These are phyloP conservation scores for Puccinia triticina DNA, from an alignment of 1,284 basidiomycete species.

Conservation along the genomic window DNA sequence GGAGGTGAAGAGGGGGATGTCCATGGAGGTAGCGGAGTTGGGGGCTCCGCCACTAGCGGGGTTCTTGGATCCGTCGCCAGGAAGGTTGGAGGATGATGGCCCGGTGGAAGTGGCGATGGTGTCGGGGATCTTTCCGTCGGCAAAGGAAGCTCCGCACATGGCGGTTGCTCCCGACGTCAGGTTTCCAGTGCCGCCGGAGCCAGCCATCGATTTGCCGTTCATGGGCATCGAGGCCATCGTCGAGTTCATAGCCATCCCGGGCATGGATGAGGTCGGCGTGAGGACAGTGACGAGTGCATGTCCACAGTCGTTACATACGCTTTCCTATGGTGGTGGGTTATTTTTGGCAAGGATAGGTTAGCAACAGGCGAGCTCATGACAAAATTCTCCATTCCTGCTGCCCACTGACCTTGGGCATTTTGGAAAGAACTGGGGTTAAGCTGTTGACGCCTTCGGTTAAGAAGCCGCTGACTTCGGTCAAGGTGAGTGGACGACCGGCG, in stretches of 20 bases:
- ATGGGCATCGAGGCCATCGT: conserved; percentile 8
- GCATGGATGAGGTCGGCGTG: neutral
- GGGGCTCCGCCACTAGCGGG: neutral
- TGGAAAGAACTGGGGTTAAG: conserved; percentile 7
- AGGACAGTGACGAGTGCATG: conserved; percentile 1
- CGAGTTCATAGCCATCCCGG: neutral
- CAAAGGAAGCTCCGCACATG: conserved; percentile 7
- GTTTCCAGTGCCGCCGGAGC: neutral
- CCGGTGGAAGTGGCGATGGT: neutral
- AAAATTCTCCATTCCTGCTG: neutral
- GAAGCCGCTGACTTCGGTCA: neutral
- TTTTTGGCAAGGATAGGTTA: no score
- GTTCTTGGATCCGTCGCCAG: neutral
- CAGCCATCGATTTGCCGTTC: neutral
- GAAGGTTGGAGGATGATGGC: neutral
- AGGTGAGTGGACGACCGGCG: neutral
- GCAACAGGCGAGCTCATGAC: neutral
- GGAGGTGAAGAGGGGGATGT: neutral
- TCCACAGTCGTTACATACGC: conserved; percentile 26
- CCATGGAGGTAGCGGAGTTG: neutral
- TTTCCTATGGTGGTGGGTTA: neutral
- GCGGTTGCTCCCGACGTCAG: neutral
- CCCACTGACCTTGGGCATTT: conserved; percentile 14
- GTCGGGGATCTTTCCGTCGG: conserved; percentile 25
- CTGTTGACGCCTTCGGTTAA: conserved; percentile 10